A percentile compares a stretch with the other conserved stretches of the same genome.
Evolutionary conservation across 2,329 filamentous ascomycete genomes (phyloP).

Genomic region (Sporothrix protearum): DNA sequence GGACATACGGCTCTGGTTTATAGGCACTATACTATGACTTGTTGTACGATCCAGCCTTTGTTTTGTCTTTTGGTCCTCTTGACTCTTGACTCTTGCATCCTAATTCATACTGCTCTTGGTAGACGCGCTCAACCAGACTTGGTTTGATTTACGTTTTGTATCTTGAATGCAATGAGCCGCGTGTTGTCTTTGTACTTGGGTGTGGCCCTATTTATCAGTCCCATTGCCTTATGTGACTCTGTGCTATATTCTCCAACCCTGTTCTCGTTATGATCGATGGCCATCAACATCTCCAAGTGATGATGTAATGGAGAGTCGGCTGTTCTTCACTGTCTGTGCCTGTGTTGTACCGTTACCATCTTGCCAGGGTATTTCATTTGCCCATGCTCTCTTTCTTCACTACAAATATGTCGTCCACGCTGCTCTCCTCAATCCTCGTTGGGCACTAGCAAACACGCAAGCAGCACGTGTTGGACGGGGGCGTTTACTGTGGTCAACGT

Average conservation of each 20-base stretch:
- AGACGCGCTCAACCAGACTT: background rate
- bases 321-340: background rate
- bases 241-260: background rate
- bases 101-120: background rate
- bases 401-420: background rate
- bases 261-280: background rate
- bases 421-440: background rate
- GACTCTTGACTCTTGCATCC: background rate
- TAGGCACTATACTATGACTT: background rate
- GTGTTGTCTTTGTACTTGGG: background rate
- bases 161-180: background rate
- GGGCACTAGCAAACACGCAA: background rate
- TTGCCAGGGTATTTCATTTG: background rate
- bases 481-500: background rate
- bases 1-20: background rate
- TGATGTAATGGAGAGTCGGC: background rate
- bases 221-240: background rate
- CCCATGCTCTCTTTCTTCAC: background rate
- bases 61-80: background rate
- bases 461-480: conserved; percentile 1
- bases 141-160: background rate
- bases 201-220: background rate
- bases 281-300: too few species aligned
- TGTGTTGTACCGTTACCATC: background rate
- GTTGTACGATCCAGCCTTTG: background rate